phyloP scores from a whole-genome alignment of 176 grass and related monocot species.

The Hyparrhenia diplandra region DNA sequence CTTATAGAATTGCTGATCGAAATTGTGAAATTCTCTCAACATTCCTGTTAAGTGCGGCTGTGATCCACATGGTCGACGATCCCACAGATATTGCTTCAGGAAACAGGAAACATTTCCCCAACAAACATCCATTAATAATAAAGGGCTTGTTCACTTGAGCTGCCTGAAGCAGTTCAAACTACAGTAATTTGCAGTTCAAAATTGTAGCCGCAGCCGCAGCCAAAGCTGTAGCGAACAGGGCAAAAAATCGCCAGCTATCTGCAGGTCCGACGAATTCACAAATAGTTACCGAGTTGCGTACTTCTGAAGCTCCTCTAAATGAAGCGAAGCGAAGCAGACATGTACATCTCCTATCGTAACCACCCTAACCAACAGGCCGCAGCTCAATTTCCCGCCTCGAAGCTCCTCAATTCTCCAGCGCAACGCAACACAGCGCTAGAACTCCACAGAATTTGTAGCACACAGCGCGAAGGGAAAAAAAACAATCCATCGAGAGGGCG shows the following conservation, averaged over 20 bases:
- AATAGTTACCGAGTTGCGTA: neutral
- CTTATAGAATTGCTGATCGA: neutral
- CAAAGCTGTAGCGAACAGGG: no score
- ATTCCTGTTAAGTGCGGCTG: neutral
- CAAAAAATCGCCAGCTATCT: no score
- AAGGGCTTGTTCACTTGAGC: no score
- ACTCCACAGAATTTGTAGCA: neutral
- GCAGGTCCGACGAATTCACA: neutral
- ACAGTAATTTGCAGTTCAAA: no score
- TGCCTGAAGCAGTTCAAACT: no score
- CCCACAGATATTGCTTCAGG: neutral
- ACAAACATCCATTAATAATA: neutral
- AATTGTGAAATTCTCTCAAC: neutral
- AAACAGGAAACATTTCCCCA: neutral
- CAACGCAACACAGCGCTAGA: neutral
- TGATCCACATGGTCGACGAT: neutral
- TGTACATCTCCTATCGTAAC: conserved; percentile 4
- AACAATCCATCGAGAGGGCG: neutral
- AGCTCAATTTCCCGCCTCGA: conserved; percentile 25
- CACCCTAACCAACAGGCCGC: conserved; percentile 11
- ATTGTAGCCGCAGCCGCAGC: no score
- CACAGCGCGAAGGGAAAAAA: no score
- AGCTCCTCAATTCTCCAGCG: conserved; percentile 2
- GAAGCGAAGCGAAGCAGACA: neutral
- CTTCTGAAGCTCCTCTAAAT: neutral